phyloP scores from a whole-genome alignment of 2,329 filamentous ascomycete species.

The Colletotrichum incanum region DNA sequence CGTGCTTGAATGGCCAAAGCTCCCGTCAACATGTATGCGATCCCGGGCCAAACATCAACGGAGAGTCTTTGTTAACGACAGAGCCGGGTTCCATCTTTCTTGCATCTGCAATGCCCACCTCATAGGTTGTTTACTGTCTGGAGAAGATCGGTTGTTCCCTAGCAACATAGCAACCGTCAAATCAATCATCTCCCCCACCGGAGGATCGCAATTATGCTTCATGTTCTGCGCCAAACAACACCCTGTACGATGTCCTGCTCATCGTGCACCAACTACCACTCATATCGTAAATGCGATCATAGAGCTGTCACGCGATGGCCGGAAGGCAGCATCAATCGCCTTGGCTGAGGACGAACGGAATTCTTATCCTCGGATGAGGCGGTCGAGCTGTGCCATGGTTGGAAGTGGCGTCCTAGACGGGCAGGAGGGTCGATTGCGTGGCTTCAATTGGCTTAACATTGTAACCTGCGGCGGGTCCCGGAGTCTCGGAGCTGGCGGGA shows the following conservation, averaged over 20 bases:
- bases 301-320: conserved; percentile 3
- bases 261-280: neutral
- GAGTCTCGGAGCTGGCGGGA: conserved; percentile 39
- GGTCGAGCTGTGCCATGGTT: conserved; percentile 30
- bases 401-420: conserved; percentile 15
- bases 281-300: neutral
- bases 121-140: neutral
- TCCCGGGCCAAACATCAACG: neutral
- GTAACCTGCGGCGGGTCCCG: conserved; percentile 25
- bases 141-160: conserved; percentile 5
- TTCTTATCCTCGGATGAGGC: conserved; percentile 33
- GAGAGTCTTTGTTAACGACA: conserved; percentile 6
- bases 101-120: conserved; percentile 3
- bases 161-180: conserved; percentile 1
- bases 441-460: conserved; percentile 23
- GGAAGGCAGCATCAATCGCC: neutral
- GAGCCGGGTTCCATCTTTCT: neutral
- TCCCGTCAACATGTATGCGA: conserved; percentile 14
- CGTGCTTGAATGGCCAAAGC: conserved; percentile 33
- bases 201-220: neutral
- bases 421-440: conserved; percentile 20
- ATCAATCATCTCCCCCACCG: neutral
- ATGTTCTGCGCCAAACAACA: neutral
- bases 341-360: conserved; percentile 23
- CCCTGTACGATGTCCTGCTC: neutral